These are phyloP conservation scores for Nakaseomyces bracarensis DNA, from an alignment of 1,139 yeast genomes.

Conservation along the genomic window DNA sequence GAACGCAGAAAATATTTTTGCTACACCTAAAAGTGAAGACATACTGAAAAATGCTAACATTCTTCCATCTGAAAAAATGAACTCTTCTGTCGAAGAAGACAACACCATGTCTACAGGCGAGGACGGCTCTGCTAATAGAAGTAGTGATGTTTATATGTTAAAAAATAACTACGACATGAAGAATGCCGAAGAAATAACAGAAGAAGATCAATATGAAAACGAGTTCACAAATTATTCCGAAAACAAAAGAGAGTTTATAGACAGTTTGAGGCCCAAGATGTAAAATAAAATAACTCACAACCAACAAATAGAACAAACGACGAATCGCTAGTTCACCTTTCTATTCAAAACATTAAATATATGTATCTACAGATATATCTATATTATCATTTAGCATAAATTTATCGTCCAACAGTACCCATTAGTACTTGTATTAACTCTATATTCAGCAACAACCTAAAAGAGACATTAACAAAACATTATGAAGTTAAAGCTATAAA, in stretches of 20 bases:
- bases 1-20: slow-evolving; percentile 20
- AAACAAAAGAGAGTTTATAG: slow-evolving; percentile 34
- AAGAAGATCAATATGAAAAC: slow-evolving; percentile 38
- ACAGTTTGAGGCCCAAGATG: slow-evolving; percentile 34
- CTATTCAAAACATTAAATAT: no score
- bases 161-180: slow-evolving; percentile 32
- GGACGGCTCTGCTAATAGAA: slow-evolving; percentile 8
- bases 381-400: no score
- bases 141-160: slow-evolving; percentile 24
- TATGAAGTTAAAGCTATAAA: no score
- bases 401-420: no score
- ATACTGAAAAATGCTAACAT: slow-evolving; percentile 6
- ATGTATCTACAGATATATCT: no score
- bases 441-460: no score
- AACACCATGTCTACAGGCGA: not conserved
- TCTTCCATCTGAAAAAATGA: not conserved
- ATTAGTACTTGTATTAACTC: no score
- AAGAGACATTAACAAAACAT: no score
- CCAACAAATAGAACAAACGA: no score
- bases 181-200: slow-evolving; percentile 32
- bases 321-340: no score
- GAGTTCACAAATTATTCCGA: slow-evolving; percentile 36
- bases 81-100: slow-evolving; percentile 1
- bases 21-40: slow-evolving; percentile 19
- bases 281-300: no score